Evolutionary conservation across 1,284 basidiomycete species (phyloP).

Genomic region (Cryptococcus amylolentus): DNA sequence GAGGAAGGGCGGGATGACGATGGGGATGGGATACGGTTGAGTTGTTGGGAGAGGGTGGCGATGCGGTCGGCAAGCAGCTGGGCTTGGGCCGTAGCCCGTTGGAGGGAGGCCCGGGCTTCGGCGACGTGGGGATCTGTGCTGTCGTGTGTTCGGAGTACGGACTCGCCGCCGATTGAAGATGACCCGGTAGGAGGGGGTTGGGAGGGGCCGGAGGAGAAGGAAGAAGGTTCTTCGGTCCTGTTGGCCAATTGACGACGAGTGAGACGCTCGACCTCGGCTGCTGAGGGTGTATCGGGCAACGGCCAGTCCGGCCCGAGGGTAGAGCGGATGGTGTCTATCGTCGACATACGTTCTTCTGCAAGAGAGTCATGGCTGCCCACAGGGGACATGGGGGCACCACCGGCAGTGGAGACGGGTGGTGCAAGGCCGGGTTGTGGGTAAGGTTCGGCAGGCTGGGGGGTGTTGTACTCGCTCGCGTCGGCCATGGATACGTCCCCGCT

Average conservation of each 20-base stretch:
- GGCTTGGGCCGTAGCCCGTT: background rate
- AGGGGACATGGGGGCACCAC: background rate
- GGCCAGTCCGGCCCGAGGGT: slow-evolving; percentile 29
- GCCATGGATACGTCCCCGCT: background rate
- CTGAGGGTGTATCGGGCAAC: slow-evolving; percentile 3
- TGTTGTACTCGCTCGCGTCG: background rate
- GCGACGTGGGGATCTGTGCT: background rate
- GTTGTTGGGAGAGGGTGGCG: background rate
- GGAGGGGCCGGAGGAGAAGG: too few relatives aligned
- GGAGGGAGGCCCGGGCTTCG: background rate
- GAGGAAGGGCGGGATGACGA: background rate
- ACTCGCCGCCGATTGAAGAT: too few relatives aligned
- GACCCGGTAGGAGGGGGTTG: too few relatives aligned
- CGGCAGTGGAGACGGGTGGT: slow-evolving; percentile 1
- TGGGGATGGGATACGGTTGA: background rate
- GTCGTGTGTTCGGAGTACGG: too few relatives aligned
- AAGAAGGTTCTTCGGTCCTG: too few relatives aligned
- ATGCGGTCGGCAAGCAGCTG: background rate
- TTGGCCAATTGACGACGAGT: background rate
- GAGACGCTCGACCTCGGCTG: slow-evolving; percentile 14
- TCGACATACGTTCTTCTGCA: slow-evolving; percentile 27
- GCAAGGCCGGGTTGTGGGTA: background rate
- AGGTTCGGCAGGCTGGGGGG: background rate
- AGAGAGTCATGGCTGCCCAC: slow-evolving; percentile 24
- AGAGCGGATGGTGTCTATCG: slow-evolving; percentile 30